Percentiles rank a stretch among this genome's conserved stretches.
Evolutionary conservation across 2,329 filamentous ascomycete genomes (phyloP).

Genomic region (Fusarium phyllophilum): DNA sequence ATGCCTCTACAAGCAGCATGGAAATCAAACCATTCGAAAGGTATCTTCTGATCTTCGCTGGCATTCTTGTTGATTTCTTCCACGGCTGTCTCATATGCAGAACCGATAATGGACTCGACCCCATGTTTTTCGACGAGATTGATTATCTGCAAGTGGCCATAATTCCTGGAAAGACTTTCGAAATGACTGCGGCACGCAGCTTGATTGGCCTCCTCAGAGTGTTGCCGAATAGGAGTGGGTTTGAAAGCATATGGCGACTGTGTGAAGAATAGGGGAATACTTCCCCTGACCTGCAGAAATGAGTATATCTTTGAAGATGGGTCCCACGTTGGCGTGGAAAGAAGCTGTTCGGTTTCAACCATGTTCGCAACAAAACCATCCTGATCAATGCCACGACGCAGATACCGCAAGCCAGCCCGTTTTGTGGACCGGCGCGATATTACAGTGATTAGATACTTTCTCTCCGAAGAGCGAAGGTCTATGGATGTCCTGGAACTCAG

Average conservation of each 20-base stretch:
- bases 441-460: constrained; percentile 81
- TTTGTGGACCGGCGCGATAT: constrained; percentile 91
- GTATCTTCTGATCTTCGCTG: constrained; percentile 53
- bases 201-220: constrained; percentile 82
- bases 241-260: constrained; percentile 95
- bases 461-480: constrained; percentile 60
- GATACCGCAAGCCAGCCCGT: constrained; percentile 87
- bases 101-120: constrained; percentile 81
- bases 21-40: constrained; percentile 98
- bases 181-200: constrained; percentile 85
- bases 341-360: constrained; percentile 94
- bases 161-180: constrained; percentile 71
- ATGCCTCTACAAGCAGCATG: constrained; percentile 92
- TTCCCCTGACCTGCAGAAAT: constrained; percentile 88
- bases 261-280: constrained; percentile 94
- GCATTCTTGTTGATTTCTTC: constrained; percentile 72
- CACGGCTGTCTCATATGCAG: constrained; percentile 77
- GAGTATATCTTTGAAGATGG: constrained; percentile 74
- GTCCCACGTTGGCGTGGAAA: constrained; percentile 77
- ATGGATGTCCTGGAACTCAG: constrained; percentile 46
- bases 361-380: constrained; percentile 88
- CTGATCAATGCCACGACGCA: constrained; percentile 90
- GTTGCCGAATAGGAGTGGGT: constrained; percentile 82
- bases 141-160: constrained; percentile 81
- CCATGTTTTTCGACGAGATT: constrained; percentile 91